Evolutionary conservation across 108 stramenopile genomes (phyloP), one percentile per base, ranked within the genome.

Genomic region (Skeletonema potamos): DNA sequence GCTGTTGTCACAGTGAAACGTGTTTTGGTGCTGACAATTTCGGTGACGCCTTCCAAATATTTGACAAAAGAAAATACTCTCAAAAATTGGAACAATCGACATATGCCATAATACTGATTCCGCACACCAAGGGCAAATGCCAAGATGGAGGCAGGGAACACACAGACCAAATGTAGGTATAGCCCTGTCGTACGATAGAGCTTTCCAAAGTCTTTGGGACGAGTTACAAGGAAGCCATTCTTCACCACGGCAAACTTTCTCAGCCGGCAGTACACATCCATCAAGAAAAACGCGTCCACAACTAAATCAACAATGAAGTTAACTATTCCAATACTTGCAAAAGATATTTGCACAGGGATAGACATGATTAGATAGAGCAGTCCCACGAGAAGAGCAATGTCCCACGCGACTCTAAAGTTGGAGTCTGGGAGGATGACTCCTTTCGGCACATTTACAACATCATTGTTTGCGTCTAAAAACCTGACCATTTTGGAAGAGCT

Each of bases 401-500:
- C 65, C 82, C 84, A 88, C 27, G 37, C 54, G 10, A 66, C 54
- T 56, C 83, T 41, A 17, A 51, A 17, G 24, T 20, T 54, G 41
- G 33, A 63, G 12, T 70, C 68, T 15, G 87, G 87, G 9, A 73
- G 43, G 41, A 85, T 66, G 32, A 85, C 58, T 30, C 76, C 73
- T 56, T 70, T 76, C 36, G 76, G 58, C 9, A 81, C 36, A 26
- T 18, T 61, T 17, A 55, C 43, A 12, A 57, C 27, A 18, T 61
- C 75, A 32, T 81, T 73, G 18, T 66, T 55, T 20, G 46, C 69
- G 18, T 84, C 66, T 18, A 85, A 37, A 59, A 83, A 83, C 9
- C 65, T 69, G 6, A 66, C 69, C 78, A 87, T 82, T 46, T 85
- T 83, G n/a, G 66, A 62, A 7, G 82, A 74, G 33, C 55, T 76